Conservation (phyloP, 75 land plant genomes). For the Sequoia sempervirens region DNA sequence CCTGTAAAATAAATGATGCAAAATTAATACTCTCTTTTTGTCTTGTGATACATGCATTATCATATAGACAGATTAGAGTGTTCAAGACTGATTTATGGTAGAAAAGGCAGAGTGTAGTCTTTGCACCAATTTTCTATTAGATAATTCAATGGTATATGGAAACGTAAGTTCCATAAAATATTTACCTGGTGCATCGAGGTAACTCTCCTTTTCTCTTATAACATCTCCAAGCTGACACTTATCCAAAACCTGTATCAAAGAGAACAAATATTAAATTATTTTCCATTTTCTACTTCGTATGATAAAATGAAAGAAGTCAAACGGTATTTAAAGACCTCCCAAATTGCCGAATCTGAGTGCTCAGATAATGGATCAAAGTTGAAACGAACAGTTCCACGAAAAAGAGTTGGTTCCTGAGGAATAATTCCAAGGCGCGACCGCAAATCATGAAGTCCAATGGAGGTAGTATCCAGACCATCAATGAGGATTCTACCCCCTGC, state of each 20-base stretch:
- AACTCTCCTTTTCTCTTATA: conserved; percentile 15
- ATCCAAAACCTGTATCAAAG: conserved; percentile 22
- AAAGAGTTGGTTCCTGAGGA: conserved; percentile 53
- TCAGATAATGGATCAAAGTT: conserved; percentile 37
- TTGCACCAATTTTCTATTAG: background rate
- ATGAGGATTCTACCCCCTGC: conserved; percentile 44
- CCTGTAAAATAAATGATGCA: too few species aligned
- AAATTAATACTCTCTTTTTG: too few species aligned
- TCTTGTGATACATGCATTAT: too few species aligned
- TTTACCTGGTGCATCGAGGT: conserved; percentile 15
- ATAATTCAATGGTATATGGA: background rate
- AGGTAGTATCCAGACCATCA: conserved; percentile 35
- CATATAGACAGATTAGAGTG: too few species aligned
- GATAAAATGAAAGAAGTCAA: background rate
- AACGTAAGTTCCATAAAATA: background rate
- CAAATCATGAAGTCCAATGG: conserved; percentile 46
- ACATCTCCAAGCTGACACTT: conserved; percentile 45
- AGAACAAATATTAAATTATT: background rate
- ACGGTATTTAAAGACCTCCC: conserved; percentile 29
- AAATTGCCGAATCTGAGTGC: conserved; percentile 37
- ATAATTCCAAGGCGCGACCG: conserved; percentile 45
- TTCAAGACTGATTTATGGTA: too few species aligned
- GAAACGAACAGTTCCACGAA: conserved; percentile 44
- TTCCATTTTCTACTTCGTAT: background rate
- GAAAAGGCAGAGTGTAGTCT: too few species aligned